Evolutionary conservation across 75 land plant genomes (phyloP), one percentile per base, ranked within the genome.

Genomic region (Cunninghamia lanceolata): DNA sequence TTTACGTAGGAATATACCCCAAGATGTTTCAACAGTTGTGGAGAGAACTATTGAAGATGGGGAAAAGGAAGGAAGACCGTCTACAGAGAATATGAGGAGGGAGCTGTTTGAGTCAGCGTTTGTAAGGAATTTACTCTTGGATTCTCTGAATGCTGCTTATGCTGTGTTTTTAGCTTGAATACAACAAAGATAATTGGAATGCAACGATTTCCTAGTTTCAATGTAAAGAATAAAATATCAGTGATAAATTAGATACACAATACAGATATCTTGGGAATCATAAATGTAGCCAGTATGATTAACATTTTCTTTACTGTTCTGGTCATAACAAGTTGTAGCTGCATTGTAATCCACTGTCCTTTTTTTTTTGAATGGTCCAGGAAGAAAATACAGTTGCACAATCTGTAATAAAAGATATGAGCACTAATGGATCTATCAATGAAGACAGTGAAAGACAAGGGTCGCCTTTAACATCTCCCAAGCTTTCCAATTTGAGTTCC

Each of bases 31-130:
- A 50, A 86, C 84, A 13, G 91, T 88, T 73, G 92, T 88, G 52
- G 93, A 89, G 53, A 91, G 81, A 71, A 87, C 90, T 38, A 87
- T 82, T 82, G 95, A 85, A 88, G 94, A 91, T 63, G 87, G 91
- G 74, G 88, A 91, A 76, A 89, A 77, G 28, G 84, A 79, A 35
- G 86, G 71, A 71, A 89, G 86, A 85, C 54, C 92, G 50, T 88
- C 92, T 84, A 88, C 83, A 50, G 93, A 85, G 40, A 90, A 89
- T 85, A 88, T 59, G 39, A 87, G 92, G 86, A 85, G 38, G 86
- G 89, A 84, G 70, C 84, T 84, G 42, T 88, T 87, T 85, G 95
- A 88, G 43, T 84, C 89, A 54, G 86, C 87, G 86, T 86, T 86
- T 71, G 96, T 95, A 85, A 88, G 91, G 10, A 63, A 52, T 5